A percentile compares a stretch with the other conserved stretches of the same genome.
These are phyloP conservation scores for Jaapia argillacea DNA, from an alignment of 768 basidiomycete genomes.

Conservation along the genomic window DNA sequence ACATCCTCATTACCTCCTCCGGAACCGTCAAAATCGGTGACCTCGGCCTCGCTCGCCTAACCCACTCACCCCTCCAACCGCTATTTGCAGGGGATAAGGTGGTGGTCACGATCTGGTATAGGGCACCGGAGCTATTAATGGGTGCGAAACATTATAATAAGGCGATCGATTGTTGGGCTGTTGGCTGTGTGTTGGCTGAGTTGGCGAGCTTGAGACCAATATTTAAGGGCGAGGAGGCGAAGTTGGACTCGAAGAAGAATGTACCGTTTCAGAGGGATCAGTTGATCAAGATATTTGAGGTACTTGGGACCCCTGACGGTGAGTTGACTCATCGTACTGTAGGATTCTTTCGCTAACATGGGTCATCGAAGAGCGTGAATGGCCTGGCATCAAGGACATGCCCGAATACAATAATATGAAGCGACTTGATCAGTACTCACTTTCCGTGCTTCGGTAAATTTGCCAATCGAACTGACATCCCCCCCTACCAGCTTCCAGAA, in stretches of 20 bases:
- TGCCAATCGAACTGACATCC: too few relatives aligned
- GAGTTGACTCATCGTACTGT: slow-evolving; percentile 13
- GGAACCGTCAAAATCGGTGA: slow-evolving; percentile 99
- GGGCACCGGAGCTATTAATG: slow-evolving; percentile 91
- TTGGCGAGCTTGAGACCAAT: slow-evolving; percentile 89
- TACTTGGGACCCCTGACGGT: slow-evolving; percentile 86
- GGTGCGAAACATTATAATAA: slow-evolving; percentile 98
- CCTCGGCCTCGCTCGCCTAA: slow-evolving; percentile 85
- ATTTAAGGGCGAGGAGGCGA: slow-evolving; percentile 99
- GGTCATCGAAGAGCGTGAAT: slow-evolving; percentile 58
- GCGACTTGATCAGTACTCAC: slow-evolving; percentile 63
- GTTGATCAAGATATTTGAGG: slow-evolving; percentile 90
- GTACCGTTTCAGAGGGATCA: slow-evolving; percentile 97
- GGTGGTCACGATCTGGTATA: slow-evolving; percentile 99
- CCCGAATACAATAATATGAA: slow-evolving; percentile 83
- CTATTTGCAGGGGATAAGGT: slow-evolving; percentile 95
- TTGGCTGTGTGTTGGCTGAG: slow-evolving; percentile 97
- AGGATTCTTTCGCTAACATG: not conserved
- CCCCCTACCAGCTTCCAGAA: slow-evolving; percentile 49
- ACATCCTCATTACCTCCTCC: slow-evolving; percentile 85
- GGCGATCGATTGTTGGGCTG: slow-evolving; percentile 94
- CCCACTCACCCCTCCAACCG: slow-evolving; percentile 85
- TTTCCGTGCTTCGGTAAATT: too few relatives aligned
- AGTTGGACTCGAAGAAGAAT: slow-evolving; percentile 93
- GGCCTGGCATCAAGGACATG: slow-evolving; percentile 80